These are phyloP conservation scores for Penicillium olsonii DNA, from an alignment of 2,329 filamentous ascomycete species.

Conservation along the genomic window DNA sequence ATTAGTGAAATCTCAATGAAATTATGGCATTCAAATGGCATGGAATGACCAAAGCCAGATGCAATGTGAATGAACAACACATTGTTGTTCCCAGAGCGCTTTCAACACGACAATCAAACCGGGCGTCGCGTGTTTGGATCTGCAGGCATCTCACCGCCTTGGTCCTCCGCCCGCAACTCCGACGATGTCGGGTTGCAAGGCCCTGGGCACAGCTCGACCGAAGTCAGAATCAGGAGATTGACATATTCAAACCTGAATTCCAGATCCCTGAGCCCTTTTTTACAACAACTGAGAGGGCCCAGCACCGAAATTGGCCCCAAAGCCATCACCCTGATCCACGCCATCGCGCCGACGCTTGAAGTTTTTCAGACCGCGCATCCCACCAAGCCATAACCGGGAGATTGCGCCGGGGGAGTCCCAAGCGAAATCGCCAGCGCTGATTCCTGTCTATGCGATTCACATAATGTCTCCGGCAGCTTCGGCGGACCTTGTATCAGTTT, in stretches of 20 bases:
- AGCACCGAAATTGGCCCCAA: not conserved
- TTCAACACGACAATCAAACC: too few species aligned
- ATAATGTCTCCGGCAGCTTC: slow-evolving; percentile 19
- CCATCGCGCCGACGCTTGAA: slow-evolving; percentile 5
- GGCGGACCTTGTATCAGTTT: slow-evolving; percentile 16
- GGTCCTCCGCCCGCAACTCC: slow-evolving; percentile 7
- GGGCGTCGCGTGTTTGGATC: slow-evolving; percentile 1
- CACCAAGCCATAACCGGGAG: not conserved
- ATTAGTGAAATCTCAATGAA: not conserved
- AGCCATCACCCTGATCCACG: slow-evolving; percentile 1
- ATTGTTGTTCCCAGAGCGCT: too few species aligned
- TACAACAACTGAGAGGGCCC: too few species aligned
- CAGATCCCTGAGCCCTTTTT: not conserved
- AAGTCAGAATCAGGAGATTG: not conserved
- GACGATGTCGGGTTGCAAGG: not conserved
- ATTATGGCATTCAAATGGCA: too few species aligned
- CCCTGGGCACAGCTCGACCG: too few species aligned
- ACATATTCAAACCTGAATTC: not conserved
- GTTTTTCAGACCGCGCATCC: slow-evolving; percentile 3
- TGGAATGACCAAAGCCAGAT: too few species aligned
- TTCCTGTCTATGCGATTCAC: slow-evolving; percentile 7
- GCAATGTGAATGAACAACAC: too few species aligned
- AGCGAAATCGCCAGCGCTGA: not conserved
- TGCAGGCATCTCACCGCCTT: slow-evolving; percentile 3
- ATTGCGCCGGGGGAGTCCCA: not conserved